A percentile compares a stretch with the other conserved stretches of the same genome.
Conservation (phyloP, 106 monocot genomes). For the Cymbidium sinense region DNA sequence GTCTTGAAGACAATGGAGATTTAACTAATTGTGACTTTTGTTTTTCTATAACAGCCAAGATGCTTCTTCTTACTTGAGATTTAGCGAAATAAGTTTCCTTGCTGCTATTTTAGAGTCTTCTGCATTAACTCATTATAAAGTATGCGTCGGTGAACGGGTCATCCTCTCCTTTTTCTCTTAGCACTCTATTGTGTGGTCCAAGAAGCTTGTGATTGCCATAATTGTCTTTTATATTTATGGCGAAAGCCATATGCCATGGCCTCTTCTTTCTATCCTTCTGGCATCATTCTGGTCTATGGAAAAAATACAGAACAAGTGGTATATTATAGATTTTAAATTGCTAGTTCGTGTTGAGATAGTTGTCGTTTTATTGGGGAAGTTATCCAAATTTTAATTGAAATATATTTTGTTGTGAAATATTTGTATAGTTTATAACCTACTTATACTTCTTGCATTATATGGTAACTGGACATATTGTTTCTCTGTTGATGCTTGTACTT, state of each 20-base stretch:
- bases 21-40: no score
- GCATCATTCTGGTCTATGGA: no score
- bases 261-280: no score
- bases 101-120: background rate
- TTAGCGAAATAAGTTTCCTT: background rate
- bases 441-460: background rate
- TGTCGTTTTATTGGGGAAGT: background rate
- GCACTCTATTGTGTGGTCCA: no score
- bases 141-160: background rate
- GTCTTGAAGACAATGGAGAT: no score
- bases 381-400: background rate
- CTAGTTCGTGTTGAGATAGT: background rate
- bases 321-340: background rate
- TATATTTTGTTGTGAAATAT: slow-evolving; percentile 1
- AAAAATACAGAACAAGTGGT: no score
- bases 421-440: background rate
- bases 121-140: background rate
- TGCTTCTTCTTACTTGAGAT: background rate
- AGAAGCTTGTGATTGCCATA: background rate
- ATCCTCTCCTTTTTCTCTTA: no score
- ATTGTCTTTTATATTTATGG: background rate
- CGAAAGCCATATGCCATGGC: background rate
- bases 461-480: background rate
- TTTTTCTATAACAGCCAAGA: no score
- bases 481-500: background rate